Conservation (phyloP, 176 grass and related monocot species). For the Carex myosuroides region DNA sequence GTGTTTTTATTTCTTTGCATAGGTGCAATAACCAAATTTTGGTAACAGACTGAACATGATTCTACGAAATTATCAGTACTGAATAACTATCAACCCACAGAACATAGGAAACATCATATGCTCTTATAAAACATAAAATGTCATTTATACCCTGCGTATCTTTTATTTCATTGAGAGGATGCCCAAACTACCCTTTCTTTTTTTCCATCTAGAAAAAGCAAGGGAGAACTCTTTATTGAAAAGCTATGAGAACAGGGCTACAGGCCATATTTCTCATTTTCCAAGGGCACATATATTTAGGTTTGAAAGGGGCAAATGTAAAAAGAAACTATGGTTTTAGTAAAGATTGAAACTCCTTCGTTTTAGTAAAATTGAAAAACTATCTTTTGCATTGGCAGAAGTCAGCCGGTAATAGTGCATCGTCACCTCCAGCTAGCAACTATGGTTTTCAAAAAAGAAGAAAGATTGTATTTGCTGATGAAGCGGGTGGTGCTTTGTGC, state of each 20-base stretch:
- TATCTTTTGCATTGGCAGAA: slow-evolving; percentile 43
- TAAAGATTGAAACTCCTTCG: not conserved
- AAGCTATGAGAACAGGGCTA: not conserved
- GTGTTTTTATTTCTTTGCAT: not conserved
- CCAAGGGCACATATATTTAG: not conserved
- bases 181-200: not conserved
- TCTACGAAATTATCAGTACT: not conserved
- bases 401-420: slow-evolving; percentile 34
- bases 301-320: not conserved
- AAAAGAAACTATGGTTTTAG: not conserved
- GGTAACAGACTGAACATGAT: not conserved
- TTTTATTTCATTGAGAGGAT: not conserved
- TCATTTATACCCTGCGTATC: not conserved
- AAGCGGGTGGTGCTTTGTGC: slow-evolving; percentile 79
- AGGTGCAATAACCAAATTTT: not conserved
- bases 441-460: slow-evolving; percentile 31
- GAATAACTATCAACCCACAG: not conserved
- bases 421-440: slow-evolving; percentile 8
- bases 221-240: not conserved
- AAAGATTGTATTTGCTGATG: slow-evolving; percentile 88
- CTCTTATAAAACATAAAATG: not conserved
- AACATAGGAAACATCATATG: not conserved
- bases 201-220: not conserved
- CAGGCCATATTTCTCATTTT: not conserved
- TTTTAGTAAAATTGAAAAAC: slow-evolving; percentile 12